Evolutionary conservation across 306 rosid species (phyloP).

Genomic region (Castanospermum australe): DNA sequence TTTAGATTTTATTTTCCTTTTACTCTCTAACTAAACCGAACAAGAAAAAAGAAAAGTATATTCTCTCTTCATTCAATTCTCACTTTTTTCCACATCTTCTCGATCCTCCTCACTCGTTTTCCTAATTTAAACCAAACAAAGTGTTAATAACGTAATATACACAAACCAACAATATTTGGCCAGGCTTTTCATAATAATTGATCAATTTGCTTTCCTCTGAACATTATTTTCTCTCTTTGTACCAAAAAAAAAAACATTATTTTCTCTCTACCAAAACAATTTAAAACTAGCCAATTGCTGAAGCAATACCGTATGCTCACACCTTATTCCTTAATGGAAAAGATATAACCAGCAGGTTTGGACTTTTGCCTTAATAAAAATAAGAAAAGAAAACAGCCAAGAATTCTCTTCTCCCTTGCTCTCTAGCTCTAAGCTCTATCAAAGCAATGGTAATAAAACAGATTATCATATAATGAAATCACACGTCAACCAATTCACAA

Average conservation of each 20-base stretch:
- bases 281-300: neutral
- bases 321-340: neutral
- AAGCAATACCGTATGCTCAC: neutral
- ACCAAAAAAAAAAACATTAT: neutral
- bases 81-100: too few species aligned
- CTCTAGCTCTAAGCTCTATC: too few species aligned
- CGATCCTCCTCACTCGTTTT: neutral
- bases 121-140: neutral
- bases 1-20: too few species aligned
- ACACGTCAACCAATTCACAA: neutral
- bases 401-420: neutral
- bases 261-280: neutral
- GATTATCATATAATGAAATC: neutral
- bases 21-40: too few species aligned
- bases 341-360: neutral
- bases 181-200: too few species aligned
- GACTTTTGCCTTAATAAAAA: neutral
- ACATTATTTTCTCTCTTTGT: neutral
- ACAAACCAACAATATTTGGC: neutral
- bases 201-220: neutral
- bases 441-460: neutral
- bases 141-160: neutral
- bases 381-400: neutral
- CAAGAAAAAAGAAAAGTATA: neutral
- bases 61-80: too few species aligned